These are phyloP conservation scores for Chlorociboria aeruginascens DNA, from an alignment of 495 filamentous ascomycete species.

Conservation along the genomic window DNA sequence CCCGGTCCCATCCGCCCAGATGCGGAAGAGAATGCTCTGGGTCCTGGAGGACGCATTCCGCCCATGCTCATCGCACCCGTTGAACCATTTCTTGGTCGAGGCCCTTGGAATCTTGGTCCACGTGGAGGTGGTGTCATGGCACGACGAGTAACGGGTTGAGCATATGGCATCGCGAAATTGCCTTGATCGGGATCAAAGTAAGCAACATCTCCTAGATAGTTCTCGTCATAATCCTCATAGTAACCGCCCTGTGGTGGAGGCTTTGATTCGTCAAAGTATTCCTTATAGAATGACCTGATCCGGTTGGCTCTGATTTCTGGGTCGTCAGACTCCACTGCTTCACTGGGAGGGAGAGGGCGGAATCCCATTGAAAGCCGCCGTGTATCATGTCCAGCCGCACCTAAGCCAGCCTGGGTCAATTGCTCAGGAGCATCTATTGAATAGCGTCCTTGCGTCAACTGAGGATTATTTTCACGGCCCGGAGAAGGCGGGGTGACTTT, in stretches of 20 bases:
- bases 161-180: conserved; percentile 65
- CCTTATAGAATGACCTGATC: conserved; percentile 97
- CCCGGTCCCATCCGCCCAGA: conserved; percentile 45
- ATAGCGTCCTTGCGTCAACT: conserved; percentile 12
- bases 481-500: conserved; percentile 38
- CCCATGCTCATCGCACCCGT: conserved; percentile 20
- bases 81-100: conserved; percentile 24
- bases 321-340: conserved; percentile 63
- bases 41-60: conserved; percentile 24
- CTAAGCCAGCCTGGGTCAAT: conserved; percentile 24
- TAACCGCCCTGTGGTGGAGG: conserved; percentile 37
- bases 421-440: conserved; percentile 19
- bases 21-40: conserved; percentile 55
- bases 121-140: conserved; percentile 95
- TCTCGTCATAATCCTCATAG: conserved; percentile 57
- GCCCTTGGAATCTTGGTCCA: conserved; percentile 57
- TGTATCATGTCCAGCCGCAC: conserved; percentile 49
- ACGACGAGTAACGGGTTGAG: conserved; percentile 72
- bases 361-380: conserved; percentile 77
- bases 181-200: conserved; percentile 68
- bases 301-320: conserved; percentile 91
- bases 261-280: conserved; percentile 90
- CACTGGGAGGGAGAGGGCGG: conserved; percentile 82
- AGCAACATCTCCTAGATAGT: conserved; percentile 47
- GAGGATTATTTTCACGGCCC: conserved; percentile 11